Percentiles rank a stretch among this genome's conserved stretches.
These are phyloP conservation scores for Trichophyton verrucosum DNA, from an alignment of 2,329 filamentous ascomycete species.

Conservation along the genomic window DNA sequence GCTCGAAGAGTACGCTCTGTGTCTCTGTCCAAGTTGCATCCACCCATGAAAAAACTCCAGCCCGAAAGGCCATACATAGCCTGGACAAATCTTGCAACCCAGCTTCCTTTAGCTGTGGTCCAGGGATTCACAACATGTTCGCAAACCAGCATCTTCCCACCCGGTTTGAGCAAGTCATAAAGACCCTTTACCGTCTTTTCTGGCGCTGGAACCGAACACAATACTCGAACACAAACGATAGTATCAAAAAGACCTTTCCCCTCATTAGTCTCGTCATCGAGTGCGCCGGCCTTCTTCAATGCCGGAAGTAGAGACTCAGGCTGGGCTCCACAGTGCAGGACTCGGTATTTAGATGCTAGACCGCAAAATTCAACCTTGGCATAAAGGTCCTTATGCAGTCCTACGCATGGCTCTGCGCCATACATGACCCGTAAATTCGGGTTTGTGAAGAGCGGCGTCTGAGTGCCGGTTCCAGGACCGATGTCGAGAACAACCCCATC, in stretches of 20 bases:
- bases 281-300: conserved; percentile 32
- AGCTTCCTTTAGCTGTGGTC: conserved; percentile 34
- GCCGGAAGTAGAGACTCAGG: conserved; percentile 35
- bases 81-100: conserved; percentile 37
- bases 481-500: conserved; percentile 37
- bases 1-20: conserved; percentile 34
- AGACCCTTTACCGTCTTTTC: conserved; percentile 35
- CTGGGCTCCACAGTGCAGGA: conserved; percentile 39
- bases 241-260: conserved; percentile 38
- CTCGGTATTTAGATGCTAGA: conserved; percentile 37
- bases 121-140: conserved; percentile 46
- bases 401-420: conserved; percentile 41
- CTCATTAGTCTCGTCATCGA: conserved; percentile 14
- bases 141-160: conserved; percentile 42
- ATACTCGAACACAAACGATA: conserved; percentile 42
- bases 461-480: conserved; percentile 42
- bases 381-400: conserved; percentile 36
- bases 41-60: conserved; percentile 42
- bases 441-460: conserved; percentile 36
- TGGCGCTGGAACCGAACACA: conserved; percentile 43
- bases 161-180: conserved; percentile 41
- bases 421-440: conserved; percentile 38
- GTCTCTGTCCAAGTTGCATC: conserved; percentile 40
- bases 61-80: conserved; percentile 33
- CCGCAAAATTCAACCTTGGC: conserved; percentile 30